Percentiles rank a stretch among this genome's conserved stretches.
Conservation (phyloP, 441 rosid genomes). For the Manihot esculenta region DNA sequence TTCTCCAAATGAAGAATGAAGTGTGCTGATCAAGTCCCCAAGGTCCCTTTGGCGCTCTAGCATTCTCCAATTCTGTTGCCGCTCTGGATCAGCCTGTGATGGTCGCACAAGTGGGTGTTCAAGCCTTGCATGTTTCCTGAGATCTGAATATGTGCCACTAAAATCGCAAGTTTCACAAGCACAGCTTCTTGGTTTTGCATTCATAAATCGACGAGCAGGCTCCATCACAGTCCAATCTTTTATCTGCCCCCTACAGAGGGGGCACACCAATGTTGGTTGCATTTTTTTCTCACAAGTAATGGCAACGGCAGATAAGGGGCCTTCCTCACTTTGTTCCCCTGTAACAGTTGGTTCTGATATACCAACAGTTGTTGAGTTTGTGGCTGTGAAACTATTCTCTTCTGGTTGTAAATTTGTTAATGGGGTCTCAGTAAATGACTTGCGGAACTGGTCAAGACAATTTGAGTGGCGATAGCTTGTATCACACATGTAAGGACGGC, state of each 20-base stretch:
- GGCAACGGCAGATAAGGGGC: conserved; percentile 23
- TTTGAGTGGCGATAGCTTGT: conserved; percentile 84
- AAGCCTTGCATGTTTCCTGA: conserved; percentile 88
- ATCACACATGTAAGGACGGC: conserved; percentile 81
- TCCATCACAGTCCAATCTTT: conserved; percentile 79
- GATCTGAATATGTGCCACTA: conserved; percentile 72
- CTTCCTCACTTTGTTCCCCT: conserved; percentile 42
- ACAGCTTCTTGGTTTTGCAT: conserved; percentile 81
- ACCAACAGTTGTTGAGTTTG: conserved; percentile 25
- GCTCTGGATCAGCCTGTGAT: conserved; percentile 83
- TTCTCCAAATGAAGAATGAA: conserved; percentile 78
- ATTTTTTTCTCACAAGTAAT: conserved; percentile 39
- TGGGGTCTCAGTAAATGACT: conserved; percentile 51
- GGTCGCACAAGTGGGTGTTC: conserved; percentile 89
- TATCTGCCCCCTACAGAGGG: conserved; percentile 85
- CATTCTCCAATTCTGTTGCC: conserved; percentile 90
- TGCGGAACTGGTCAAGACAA: conserved; percentile 75
- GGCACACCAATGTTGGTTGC: conserved; percentile 65
- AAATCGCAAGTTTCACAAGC: conserved; percentile 84
- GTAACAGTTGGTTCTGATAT: conserved; percentile 36
- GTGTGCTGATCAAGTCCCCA: conserved; percentile 93
- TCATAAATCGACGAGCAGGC: conserved; percentile 79
- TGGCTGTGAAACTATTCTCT: conserved; percentile 28
- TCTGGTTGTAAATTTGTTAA: conserved; percentile 33
- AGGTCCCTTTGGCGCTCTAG: conserved; percentile 93